Conservation (phyloP, 495 filamentous ascomycete genomes). For the Talaromyces adpressus region DNA sequence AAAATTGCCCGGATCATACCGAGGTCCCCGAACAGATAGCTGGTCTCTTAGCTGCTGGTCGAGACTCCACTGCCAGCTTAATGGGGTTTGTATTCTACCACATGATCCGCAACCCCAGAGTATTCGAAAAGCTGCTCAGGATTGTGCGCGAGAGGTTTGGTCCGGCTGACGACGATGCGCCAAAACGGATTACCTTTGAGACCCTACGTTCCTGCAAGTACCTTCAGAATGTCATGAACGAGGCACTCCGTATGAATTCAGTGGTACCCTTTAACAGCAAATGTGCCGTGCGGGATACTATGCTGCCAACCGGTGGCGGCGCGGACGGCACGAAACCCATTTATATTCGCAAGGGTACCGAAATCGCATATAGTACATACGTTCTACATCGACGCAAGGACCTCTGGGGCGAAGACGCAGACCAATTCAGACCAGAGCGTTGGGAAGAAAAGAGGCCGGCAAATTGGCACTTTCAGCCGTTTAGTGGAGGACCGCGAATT, state of each 20-base stretch:
- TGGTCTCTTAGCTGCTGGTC: conserved; percentile 44
- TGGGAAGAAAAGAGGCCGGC: conserved; percentile 35
- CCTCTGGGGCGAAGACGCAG: conserved; percentile 43
- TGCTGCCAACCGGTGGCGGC: conserved; percentile 38
- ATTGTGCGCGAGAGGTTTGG: conserved; percentile 21
- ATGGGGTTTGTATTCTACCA: conserved; percentile 47
- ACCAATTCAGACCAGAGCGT: conserved; percentile 45
- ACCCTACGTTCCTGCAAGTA: conserved; percentile 41
- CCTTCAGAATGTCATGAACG: conserved; percentile 35
- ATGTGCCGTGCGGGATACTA: conserved; percentile 35
- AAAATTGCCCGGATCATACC: conserved; percentile 40
- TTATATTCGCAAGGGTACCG: conserved; percentile 29
- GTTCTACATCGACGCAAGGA: conserved; percentile 47
- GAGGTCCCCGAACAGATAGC: conserved; percentile 44
- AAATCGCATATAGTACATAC: conserved; percentile 35
- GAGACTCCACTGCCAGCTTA: conserved; percentile 53
- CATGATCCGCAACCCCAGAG: conserved; percentile 39
- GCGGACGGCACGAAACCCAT: conserved; percentile 29
- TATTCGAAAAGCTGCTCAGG: conserved; percentile 32
- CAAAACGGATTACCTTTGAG: conserved; percentile 26
- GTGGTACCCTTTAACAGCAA: conserved; percentile 43
- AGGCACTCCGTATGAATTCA: conserved; percentile 47
- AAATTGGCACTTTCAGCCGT: conserved; percentile 54
- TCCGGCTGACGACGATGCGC: conserved; percentile 11
- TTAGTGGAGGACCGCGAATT: conserved; percentile 57